A percentile compares a stretch with the other conserved stretches of the same genome.
These are phyloP conservation scores for Plasmodium gaboni DNA, from an alignment of 169 alveolate genomes.

Conservation along the genomic window DNA sequence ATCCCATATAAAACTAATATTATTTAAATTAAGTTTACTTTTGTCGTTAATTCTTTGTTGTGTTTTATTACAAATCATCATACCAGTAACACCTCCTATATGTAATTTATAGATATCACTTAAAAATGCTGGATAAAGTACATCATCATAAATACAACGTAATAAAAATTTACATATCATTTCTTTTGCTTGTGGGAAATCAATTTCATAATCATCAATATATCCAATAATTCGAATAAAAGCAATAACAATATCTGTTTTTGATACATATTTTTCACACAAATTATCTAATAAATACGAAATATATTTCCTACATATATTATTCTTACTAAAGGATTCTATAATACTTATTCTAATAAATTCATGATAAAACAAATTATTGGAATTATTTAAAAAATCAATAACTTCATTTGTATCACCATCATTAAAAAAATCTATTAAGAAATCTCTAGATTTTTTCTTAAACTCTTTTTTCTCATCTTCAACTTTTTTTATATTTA, in stretches of 20 bases:
- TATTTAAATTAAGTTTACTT: constrained; percentile 46
- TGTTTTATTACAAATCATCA: constrained; percentile 75
- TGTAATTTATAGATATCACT: constrained; percentile 69
- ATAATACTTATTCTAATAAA: constrained; percentile 74
- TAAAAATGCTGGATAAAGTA: constrained; percentile 66
- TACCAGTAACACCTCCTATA: constrained; percentile 75
- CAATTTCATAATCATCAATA: constrained; percentile 75
- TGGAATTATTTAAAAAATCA: constrained; percentile 63
- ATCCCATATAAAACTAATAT: constrained; percentile 67
- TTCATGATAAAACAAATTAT: constrained; percentile 62
- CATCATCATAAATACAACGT: constrained; percentile 72
- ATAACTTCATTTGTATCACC: constrained; percentile 72
- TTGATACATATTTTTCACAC: constrained; percentile 45
- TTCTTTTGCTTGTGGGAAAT: constrained; percentile 71
- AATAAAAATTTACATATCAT: constrained; percentile 65
- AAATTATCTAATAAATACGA: constrained; percentile 55
- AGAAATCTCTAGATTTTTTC: constrained; percentile 61
- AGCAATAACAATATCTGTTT: constrained; percentile 62
- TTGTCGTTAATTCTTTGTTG: constrained; percentile 65
- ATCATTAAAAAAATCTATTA: constrained; percentile 71
- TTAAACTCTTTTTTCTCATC: constrained; percentile 71
- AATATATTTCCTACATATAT: constrained; percentile 64
- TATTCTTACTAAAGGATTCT: constrained; percentile 72
- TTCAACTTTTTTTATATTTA: constrained; percentile 49
- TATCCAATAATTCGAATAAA: constrained; percentile 73